Conservation (phyloP, 805 yeast genomes). For the Tetrapisispora iriomotensis region DNA sequence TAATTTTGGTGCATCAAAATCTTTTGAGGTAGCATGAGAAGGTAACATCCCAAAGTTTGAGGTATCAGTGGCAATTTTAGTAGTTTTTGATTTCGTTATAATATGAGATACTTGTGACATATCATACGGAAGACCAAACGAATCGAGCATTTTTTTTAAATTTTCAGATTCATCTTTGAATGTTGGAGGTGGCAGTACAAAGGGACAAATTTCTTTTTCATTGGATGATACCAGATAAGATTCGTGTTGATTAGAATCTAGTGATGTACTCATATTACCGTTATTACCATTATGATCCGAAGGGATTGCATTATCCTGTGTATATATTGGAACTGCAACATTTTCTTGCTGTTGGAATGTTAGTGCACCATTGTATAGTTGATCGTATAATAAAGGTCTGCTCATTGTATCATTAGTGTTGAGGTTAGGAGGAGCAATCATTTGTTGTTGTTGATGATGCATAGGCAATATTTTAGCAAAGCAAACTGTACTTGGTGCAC, state of each 20-base stretch:
- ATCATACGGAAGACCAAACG: conserved; percentile 19
- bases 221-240: conserved; percentile 3
- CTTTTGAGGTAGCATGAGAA: conserved; percentile 53
- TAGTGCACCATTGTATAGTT: conserved; percentile 26
- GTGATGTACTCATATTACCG: conserved; percentile 8
- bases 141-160: conserved; percentile 15
- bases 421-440: background rate
- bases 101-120: conserved; percentile 33
- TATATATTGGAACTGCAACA: conserved; percentile 24
- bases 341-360: conserved; percentile 28
- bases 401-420: conserved; percentile 7
- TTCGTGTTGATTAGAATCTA: conserved; percentile 4
- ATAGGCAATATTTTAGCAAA: conserved; percentile 63
- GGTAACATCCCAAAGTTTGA: conserved; percentile 67
- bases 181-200: conserved; percentile 27
- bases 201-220: conserved; percentile 30
- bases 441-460: conserved; percentile 20
- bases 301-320: no score
- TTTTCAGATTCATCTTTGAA: conserved; percentile 10
- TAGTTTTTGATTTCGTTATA: conserved; percentile 35
- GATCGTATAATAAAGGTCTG: conserved; percentile 27
- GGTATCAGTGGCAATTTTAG: conserved; percentile 36
- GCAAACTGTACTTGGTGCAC: conserved; percentile 64
- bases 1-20: conserved; percentile 78
- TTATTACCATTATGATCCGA: background rate